Evolutionary conservation across 2,329 filamentous ascomycete species (phyloP), one percentile per base, ranked within the genome.

Genomic region (Phialophora chinensis): DNA sequence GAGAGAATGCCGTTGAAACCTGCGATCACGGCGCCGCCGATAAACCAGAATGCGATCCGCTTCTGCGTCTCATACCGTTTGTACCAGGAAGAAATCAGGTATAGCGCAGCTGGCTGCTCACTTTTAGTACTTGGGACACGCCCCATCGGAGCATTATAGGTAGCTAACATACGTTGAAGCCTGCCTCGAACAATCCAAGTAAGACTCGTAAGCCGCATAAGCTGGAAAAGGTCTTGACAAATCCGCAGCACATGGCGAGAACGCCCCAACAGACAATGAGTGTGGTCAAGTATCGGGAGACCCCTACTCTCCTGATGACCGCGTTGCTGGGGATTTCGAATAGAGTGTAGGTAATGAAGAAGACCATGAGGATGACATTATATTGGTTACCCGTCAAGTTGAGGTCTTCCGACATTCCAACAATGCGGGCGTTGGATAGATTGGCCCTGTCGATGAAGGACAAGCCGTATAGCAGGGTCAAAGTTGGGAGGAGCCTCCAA

Each of bases 251-350:
- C 54, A 73, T 71, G 77, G 81, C 81, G 12, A 80, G 74, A 14
- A 75, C 74, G 6, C 80, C 80, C 79, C 79, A 81, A 8, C 74
- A 60, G 2, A 78, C 66, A 79, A 70, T 70, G 11, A 75, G 75
- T 1, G 58, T 56, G 0, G 72, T 58, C n/a, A 77, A 62, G 44
- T 74, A 76, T 14, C 65, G 60, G 3, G 68, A 70, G 7, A 74
- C 74, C 0, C 90, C 90, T 60, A 92, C 73, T 72, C 86, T 87
- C 44, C 90, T 87, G 60, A 90, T 83, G 31, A 91, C 76, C 44
- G 91, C 79, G 0, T 89, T 91, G 3, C 88, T 89, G 0, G 88
- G 88, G 0, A 89, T 86, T 73, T 92, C 89, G 69, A 91, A 89
- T 57, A 91, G 59, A 66, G 89, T 84, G 75, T 92, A 92, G 0